phyloP scores from a whole-genome alignment of 202 grass and related monocot genomes.

The Brachypodium distachyon region DNA sequence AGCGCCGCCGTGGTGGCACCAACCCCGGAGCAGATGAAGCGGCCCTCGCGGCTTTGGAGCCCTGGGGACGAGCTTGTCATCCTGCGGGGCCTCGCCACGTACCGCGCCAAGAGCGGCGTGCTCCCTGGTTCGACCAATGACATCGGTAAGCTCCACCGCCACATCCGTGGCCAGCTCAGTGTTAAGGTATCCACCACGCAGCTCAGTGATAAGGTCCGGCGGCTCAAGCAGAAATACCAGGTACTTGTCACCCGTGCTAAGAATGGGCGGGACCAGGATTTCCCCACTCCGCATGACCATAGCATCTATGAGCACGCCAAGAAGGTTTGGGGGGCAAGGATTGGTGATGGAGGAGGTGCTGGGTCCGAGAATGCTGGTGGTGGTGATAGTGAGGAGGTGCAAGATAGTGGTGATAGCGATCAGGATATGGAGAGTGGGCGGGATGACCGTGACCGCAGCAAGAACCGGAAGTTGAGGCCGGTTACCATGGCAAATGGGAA shows the following conservation, averaged over 20 bases:
- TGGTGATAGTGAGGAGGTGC: conserved; percentile 29
- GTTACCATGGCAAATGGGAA: conserved; percentile 25
- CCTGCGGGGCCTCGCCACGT: conserved; percentile 38
- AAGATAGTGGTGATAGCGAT: conserved; percentile 11
- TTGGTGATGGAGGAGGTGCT: neutral
- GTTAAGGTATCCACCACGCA: conserved; percentile 38
- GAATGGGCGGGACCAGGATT: conserved; percentile 21
- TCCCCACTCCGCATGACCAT: conserved; percentile 37
- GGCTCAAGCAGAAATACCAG: conserved; percentile 59
- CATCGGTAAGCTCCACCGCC: conserved; percentile 25
- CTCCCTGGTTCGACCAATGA: conserved; percentile 37
- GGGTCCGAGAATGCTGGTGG: conserved; percentile 13
- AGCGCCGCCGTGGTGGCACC: neutral
- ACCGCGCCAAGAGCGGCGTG: conserved; percentile 34
- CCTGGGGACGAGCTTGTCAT: conserved; percentile 39
- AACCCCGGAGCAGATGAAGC: conserved; percentile 29
- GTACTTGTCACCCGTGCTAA: conserved; percentile 10
- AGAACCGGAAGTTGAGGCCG: conserved; percentile 19
- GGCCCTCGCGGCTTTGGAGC: conserved; percentile 52
- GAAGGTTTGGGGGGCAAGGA: conserved; percentile 39
- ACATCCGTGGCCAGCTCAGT: conserved; percentile 39
- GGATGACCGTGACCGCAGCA: conserved; percentile 33
- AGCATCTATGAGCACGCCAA: conserved; percentile 40
- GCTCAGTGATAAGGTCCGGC: conserved; percentile 52
- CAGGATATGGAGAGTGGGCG: conserved; percentile 12